These are phyloP conservation scores for Aquanectria penicillioides DNA, from an alignment of 2,329 filamentous ascomycete genomes.

Conservation along the genomic window DNA sequence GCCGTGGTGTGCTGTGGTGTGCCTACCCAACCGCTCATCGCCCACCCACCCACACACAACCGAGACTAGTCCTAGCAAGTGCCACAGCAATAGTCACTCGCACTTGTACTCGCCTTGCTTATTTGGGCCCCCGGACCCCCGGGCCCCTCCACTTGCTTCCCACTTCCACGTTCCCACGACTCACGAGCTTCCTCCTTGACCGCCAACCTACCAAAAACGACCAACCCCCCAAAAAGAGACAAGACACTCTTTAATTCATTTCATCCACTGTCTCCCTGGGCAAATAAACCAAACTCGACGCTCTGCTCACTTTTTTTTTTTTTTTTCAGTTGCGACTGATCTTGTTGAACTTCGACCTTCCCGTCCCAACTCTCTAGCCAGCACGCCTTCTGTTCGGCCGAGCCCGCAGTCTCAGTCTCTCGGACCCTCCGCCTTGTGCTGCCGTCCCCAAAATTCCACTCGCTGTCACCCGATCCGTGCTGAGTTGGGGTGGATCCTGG, in stretches of 20 bases:
- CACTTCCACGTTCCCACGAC: slow-evolving; percentile 18
- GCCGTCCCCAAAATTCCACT: slow-evolving; percentile 19
- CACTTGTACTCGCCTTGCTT: slow-evolving; percentile 10
- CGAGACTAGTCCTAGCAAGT: slow-evolving; percentile 15
- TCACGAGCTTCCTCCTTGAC: slow-evolving; percentile 26
- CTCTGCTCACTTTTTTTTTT: not conserved
- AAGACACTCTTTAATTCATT: slow-evolving; percentile 21
- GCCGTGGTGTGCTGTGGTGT: not conserved
- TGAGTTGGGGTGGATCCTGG: slow-evolving; percentile 32
- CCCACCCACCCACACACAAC: slow-evolving; percentile 3
- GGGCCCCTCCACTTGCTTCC: slow-evolving; percentile 11
- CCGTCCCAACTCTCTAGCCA: not conserved
- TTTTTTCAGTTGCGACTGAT: slow-evolving; percentile 4
- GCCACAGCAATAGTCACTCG: slow-evolving; percentile 11
- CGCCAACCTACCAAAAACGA: slow-evolving; percentile 22
- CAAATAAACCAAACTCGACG: slow-evolving; percentile 1
- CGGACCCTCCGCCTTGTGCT: slow-evolving; percentile 28
- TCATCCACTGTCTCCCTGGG: slow-evolving; percentile 3
- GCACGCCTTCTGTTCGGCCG: slow-evolving; percentile 31
- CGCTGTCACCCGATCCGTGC: slow-evolving; percentile 24
- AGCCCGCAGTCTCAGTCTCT: slow-evolving; percentile 12
- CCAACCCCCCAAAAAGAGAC: slow-evolving; percentile 12
- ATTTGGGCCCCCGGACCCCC: slow-evolving; percentile 5
- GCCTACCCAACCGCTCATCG: not conserved
- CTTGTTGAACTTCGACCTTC: not conserved